Evolutionary conservation across 345 rosid genomes (phyloP).

Genomic region (Boechera retrofracta): DNA sequence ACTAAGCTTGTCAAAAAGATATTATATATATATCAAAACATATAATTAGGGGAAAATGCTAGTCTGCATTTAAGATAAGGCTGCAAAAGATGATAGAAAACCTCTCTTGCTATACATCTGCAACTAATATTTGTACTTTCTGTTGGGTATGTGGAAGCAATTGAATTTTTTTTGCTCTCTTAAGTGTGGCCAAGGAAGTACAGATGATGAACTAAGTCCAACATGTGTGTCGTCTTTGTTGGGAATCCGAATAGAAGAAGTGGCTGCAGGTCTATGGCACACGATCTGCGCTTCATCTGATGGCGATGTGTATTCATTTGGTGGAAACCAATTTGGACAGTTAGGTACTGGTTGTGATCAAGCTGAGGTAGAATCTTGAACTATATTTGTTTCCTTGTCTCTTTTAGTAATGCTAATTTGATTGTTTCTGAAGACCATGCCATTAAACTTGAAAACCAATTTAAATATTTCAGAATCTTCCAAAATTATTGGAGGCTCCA

Average conservation of each 20-base stretch:
- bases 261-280: constrained; percentile 98
- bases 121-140: constrained; percentile 6
- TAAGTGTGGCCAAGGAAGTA: constrained; percentile 98
- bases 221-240: constrained; percentile 83
- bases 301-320: constrained; percentile 90
- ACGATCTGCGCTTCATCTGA: constrained; percentile 84
- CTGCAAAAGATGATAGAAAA: constrained; percentile 45
- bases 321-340: constrained; percentile 99
- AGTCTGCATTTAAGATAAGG: constrained; percentile 57
- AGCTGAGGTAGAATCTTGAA: constrained; percentile 71
- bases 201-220: constrained; percentile 91
- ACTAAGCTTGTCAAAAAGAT: constrained; percentile 3
- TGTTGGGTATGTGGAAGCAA: constrained; percentile 3
- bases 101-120: constrained; percentile 12
- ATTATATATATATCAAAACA: constrained; percentile 4
- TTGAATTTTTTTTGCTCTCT: neutral
- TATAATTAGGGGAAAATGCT: neutral
- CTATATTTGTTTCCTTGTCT: neutral
- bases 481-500: constrained; percentile 87
- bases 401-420: neutral
- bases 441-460: constrained; percentile 1
- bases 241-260: constrained; percentile 76
- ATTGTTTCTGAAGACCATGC: constrained; percentile 3
- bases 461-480: constrained; percentile 65
- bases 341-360: constrained; percentile 97